These are phyloP conservation scores for Alternaria infectoria DNA, from an alignment of 2,329 filamentous ascomycete genomes.

Conservation along the genomic window DNA sequence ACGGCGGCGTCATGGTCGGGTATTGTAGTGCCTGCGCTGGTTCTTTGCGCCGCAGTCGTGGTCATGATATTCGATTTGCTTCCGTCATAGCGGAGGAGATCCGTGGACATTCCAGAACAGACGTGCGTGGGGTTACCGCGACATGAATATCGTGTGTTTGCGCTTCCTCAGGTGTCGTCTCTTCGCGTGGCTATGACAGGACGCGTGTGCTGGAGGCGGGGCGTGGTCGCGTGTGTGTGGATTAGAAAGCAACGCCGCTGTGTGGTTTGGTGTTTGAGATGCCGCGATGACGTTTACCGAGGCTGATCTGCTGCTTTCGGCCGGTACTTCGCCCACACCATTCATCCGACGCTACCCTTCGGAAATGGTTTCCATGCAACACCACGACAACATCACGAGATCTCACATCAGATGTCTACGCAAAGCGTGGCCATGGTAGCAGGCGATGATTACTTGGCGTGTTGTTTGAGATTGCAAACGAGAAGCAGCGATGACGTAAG, in stretches of 20 bases:
- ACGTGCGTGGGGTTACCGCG: slow-evolving; percentile 23
- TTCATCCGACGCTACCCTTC: slow-evolving; percentile 16
- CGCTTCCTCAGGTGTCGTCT: background rate
- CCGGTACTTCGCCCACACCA: background rate
- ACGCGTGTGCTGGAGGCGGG: background rate
- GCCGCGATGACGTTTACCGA: slow-evolving; percentile 15
- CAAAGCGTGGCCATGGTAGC: background rate
- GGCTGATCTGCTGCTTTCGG: slow-evolving; percentile 12
- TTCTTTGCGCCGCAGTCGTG: slow-evolving; percentile 33
- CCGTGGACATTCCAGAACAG: slow-evolving; percentile 46
- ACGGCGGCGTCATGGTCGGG: slow-evolving; percentile 61
- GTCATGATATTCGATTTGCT: slow-evolving; percentile 43
- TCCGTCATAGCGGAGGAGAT: slow-evolving; percentile 47
- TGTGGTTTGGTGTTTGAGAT: slow-evolving; percentile 11
- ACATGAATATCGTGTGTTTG: slow-evolving; percentile 24
- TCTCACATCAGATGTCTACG: background rate
- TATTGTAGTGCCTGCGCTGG: slow-evolving; percentile 17
- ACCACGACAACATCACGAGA: background rate
- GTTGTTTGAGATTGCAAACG: background rate
- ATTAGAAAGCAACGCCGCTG: slow-evolving; percentile 15
- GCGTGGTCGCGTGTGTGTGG: background rate
- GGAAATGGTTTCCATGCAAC: slow-evolving; percentile 9
- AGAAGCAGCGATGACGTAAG: background rate
- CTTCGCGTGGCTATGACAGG: background rate
- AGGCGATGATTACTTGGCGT: background rate